Percentiles rank a stretch among this genome's conserved stretches.
Conservation (phyloP, 169 alveolate genomes). For the Cryptosporidium sp. region DNA sequence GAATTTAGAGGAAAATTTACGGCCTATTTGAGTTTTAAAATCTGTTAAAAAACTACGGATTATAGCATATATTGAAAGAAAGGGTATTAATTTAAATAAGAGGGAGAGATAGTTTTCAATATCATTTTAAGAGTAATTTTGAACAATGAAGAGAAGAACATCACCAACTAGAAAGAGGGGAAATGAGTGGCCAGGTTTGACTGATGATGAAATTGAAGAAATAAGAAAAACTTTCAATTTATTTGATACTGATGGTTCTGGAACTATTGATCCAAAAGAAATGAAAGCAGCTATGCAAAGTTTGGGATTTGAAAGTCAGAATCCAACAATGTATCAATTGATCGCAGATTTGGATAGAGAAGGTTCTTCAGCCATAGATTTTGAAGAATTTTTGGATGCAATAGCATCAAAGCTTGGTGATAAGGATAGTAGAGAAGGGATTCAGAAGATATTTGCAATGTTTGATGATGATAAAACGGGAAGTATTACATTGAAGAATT, state of each 20-base stretch:
- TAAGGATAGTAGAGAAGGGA: constrained; percentile 97
- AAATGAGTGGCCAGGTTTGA: constrained; percentile 90
- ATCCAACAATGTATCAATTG: constrained; percentile 98
- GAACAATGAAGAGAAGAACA: constrained; percentile 59
- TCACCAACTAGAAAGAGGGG: constrained; percentile 79
- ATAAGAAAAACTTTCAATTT: constrained; percentile 98
- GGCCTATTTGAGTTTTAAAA: neutral
- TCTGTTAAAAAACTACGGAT: too few relatives aligned
- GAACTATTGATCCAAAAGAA: constrained; percentile 98
- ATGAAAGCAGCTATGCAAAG: constrained; percentile 99
- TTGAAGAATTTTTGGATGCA: constrained; percentile 97
- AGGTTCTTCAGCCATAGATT: constrained; percentile 95
- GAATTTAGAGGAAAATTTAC: neutral
- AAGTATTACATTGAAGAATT: constrained; percentile 93
- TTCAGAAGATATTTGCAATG: constrained; percentile 95
- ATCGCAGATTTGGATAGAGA: constrained; percentile 98
- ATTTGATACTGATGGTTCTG: constrained; percentile 99
- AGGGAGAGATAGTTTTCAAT: neutral
- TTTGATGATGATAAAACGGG: constrained; percentile 98
- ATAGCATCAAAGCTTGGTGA: constrained; percentile 97
- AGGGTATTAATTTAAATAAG: neutral
- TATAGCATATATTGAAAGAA: neutral
- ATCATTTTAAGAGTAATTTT: neutral
- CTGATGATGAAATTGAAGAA: constrained; percentile 98
- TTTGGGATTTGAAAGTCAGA: constrained; percentile 98